Evolutionary conservation across 2,329 filamentous ascomycete species (phyloP).

Genomic region (Trichophyton simii): DNA sequence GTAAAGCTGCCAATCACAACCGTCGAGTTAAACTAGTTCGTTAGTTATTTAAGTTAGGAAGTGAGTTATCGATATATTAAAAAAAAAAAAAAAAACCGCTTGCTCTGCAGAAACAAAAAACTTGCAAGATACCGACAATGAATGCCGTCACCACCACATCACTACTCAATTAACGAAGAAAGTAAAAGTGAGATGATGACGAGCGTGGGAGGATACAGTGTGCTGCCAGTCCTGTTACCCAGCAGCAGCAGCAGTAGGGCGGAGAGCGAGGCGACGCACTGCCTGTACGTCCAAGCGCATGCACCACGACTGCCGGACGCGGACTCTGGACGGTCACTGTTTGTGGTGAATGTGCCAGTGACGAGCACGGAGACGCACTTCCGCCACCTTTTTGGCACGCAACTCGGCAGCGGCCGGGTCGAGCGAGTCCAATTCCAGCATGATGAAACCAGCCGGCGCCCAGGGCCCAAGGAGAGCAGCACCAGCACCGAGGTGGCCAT

Average conservation of each 20-base stretch:
- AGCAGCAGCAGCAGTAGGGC: constrained; percentile 38
- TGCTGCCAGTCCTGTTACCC: constrained; percentile 55
- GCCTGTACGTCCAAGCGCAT: constrained; percentile 77
- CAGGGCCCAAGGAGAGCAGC: constrained; percentile 10
- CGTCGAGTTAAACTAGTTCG: too few relatives aligned
- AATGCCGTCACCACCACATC: too few relatives aligned
- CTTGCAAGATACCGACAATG: neutral
- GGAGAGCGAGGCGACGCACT: constrained; percentile 53
- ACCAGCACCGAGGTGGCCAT: neutral
- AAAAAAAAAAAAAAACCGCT: neutral
- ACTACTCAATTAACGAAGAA: neutral
- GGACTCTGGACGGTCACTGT: constrained; percentile 67
- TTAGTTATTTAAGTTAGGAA: neutral
- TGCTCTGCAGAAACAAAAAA: neutral
- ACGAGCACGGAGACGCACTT: constrained; percentile 71
- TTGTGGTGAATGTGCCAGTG: constrained; percentile 77
- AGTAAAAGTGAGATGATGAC: constrained; percentile 15
- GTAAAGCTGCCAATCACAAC: neutral
- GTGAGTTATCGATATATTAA: neutral
- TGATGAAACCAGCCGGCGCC: constrained; percentile 12
- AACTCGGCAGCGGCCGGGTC: constrained; percentile 66
- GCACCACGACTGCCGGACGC: constrained; percentile 62
- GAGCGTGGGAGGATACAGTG: constrained; percentile 48
- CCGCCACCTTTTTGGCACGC: constrained; percentile 57
- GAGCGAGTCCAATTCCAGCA: constrained; percentile 64